Conservation (phyloP, 2,329 filamentous ascomycete genomes). For the Penicillium sp. region DNA sequence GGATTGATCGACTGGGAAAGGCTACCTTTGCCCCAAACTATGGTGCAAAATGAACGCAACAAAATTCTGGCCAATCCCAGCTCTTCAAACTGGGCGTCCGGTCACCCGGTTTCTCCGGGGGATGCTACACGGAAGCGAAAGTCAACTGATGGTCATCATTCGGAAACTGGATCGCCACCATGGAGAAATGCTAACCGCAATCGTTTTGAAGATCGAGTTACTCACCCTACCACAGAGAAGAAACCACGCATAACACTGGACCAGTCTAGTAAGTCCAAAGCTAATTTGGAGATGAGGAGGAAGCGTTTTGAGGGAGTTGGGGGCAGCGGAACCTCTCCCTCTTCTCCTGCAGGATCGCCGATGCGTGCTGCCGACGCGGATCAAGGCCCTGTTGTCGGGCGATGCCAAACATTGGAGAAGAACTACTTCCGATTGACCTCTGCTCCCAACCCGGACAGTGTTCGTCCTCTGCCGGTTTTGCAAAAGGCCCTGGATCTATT, state of each 20-base stretch:
- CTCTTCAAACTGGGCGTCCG: conserved; percentile 41
- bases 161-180: conserved; percentile 60
- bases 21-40: conserved; percentile 79
- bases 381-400: conserved; percentile 76
- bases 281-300: conserved; percentile 81
- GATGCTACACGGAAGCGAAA: conserved; percentile 73
- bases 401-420: conserved; percentile 83
- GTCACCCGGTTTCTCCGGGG: conserved; percentile 27
- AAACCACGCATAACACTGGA: conserved; percentile 52
- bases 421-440: conserved; percentile 91
- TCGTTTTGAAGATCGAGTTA: conserved; percentile 72
- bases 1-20: conserved; percentile 77
- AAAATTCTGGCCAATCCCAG: conserved; percentile 47
- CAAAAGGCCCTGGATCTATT: conserved; percentile 82
- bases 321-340: conserved; percentile 41
- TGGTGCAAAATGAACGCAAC: conserved; percentile 71
- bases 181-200: conserved; percentile 72
- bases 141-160: conserved; percentile 62
- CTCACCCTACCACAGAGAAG: conserved; percentile 58
- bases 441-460: conserved; percentile 81
- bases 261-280: conserved; percentile 82
- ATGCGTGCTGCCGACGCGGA: conserved; percentile 44
- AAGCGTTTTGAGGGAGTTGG: conserved; percentile 72
- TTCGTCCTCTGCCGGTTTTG: conserved; percentile 78
- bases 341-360: conserved; percentile 50